Percentiles rank a stretch among this genome's conserved stretches.
phyloP scores from a whole-genome alignment of 306 rosid genomes.

The Quercus aquifolioides region DNA sequence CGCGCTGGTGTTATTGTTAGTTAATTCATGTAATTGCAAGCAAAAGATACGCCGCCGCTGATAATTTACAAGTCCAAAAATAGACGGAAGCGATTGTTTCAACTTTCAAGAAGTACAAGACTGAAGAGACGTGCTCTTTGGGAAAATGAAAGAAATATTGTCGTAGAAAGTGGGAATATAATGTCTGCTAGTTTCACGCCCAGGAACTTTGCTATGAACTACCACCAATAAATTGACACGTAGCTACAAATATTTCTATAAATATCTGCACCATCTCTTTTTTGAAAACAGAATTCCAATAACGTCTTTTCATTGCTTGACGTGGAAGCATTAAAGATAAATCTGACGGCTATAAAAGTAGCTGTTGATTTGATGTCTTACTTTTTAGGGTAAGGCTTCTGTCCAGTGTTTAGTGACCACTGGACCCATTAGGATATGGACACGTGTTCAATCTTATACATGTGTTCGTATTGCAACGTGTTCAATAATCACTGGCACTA shows the following conservation, averaged over 20 bases:
- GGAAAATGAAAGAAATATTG: not conserved
- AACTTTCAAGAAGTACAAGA: not conserved
- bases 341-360: slow-evolving; percentile 20
- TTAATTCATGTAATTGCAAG: too few species aligned
- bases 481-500: too few species aligned
- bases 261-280: not conserved
- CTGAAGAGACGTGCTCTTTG: not conserved
- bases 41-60: not conserved
- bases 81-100: not conserved
- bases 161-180: not conserved
- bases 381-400: too few species aligned
- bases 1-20: fast-evolving
- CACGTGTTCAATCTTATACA: too few species aligned
- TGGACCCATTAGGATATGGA: too few species aligned
- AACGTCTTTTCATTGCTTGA: not conserved
- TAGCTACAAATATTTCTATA: not conserved
- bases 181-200: not conserved
- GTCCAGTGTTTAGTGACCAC: too few species aligned
- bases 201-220: not conserved
- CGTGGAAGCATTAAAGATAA: not conserved
- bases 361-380: slow-evolving; percentile 8
- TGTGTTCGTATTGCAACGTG: too few species aligned
- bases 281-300: slow-evolving; percentile 5
- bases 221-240: not conserved
- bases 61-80: not conserved